Evolutionary conservation across 2,329 filamentous ascomycete genomes (phyloP), one percentile per base, ranked within the genome.

Genomic region (Talaromyces rugulosus): DNA sequence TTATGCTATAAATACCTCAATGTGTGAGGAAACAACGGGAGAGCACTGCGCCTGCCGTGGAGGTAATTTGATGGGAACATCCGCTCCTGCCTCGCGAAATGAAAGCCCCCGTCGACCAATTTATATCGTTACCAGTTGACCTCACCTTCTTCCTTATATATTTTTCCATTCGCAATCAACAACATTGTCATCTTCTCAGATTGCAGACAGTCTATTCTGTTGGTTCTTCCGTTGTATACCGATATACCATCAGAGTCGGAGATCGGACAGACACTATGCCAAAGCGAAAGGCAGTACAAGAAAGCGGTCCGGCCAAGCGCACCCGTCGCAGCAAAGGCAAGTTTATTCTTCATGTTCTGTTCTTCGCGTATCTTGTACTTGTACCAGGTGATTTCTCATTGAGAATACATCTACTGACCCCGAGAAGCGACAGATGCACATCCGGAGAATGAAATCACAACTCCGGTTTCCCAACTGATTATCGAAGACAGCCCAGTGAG

Each of bases 401-500:
- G 36, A 40, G n/a, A n/a, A 6, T 7, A 5, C 5, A 40, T 14
- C 16, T n/a, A 47, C 44, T 47, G 2, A 47, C 44, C n/a, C 11
- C 23, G 11, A 12, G 3, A 47, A 47, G 44, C 44, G 4, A 4
- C 5, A 18, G 8, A 18, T 5, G 9, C 18, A 23, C 2, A 8
- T 44, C 8, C 18, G 14, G 40, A 47, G 18, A 11, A 18, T 27
- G 18, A 23, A 47, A 9, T 11, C n/a, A 2, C 23, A 27, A 27
- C 6, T 47, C n/a, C n/a, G 8, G 3, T 27, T 12, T 47, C n/a
- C n/a, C n/a, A 8, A 27, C 18, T 7, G 11, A 12, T 6, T n/a
- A 31, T 16, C 27, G 50, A 31, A 16, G 33, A 42, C 7, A 28
- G 52, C 51, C 60, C 55, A 33, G 63, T 71, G 14, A 60, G 67